Evolutionary conservation across 225 moss, liverwort and hornwort species (phyloP).

Genomic region (Antitrichia curtipendula): DNA sequence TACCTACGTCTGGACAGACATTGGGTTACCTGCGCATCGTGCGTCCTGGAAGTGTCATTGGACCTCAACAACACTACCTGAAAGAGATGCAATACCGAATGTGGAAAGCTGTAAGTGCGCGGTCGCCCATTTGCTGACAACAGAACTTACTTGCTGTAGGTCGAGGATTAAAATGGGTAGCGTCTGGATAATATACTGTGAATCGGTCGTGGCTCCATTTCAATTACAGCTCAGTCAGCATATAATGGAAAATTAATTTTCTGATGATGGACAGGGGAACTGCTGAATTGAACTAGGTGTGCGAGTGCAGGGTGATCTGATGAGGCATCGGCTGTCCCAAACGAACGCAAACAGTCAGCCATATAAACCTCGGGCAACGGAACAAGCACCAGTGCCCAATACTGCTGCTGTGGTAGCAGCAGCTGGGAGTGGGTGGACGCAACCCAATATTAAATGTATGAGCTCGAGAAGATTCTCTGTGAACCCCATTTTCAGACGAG

Average conservation of each 20-base stretch:
- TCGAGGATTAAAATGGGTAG: neutral
- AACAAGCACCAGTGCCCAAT: conserved; percentile 16
- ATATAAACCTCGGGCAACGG: conserved; percentile 17
- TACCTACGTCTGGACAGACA: conserved; percentile 31
- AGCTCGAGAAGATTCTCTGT: conserved; percentile 39
- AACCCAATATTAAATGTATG: conserved; percentile 31
- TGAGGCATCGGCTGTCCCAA: conserved; percentile 63
- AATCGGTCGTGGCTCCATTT: neutral
- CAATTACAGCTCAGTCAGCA: neutral
- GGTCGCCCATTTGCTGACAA: neutral
- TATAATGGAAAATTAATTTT: neutral
- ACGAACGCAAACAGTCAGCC: conserved; percentile 33
- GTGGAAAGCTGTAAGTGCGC: conserved; percentile 85
- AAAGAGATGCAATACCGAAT: conserved; percentile 88
- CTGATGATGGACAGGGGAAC: neutral
- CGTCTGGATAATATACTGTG: neutral
- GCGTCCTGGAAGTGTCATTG: conserved; percentile 97
- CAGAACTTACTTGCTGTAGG: neutral
- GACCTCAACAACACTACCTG: conserved; percentile 89
- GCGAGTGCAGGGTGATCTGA: conserved; percentile 68
- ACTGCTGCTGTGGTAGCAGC: neutral
- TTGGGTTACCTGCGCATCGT: conserved; percentile 92
- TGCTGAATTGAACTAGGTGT: neutral
- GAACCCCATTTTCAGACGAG: conserved; percentile 44
- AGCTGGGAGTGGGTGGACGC: conserved; percentile 31